Conservation (phyloP, 768 basidiomycete genomes). For the Pseudohyphozyma bogoriensis region DNA sequence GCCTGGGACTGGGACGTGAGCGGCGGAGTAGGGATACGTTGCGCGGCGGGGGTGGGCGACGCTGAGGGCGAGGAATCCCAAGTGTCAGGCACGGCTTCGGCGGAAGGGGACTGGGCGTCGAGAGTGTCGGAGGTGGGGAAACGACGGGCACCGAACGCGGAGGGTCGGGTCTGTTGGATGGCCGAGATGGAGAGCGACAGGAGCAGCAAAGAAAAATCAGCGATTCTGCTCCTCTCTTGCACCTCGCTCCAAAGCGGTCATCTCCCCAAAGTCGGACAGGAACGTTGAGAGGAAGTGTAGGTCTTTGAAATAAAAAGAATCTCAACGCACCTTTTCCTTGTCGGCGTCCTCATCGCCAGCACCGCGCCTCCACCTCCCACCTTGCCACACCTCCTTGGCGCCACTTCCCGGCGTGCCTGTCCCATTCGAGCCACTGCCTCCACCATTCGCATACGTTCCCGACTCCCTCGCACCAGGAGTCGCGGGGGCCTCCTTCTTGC, state of each 20-base stretch:
- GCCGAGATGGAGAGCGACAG: not conserved
- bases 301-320: too few relatives aligned
- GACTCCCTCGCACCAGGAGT: not conserved
- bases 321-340: slow-evolving; percentile 10
- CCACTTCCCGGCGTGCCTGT: too few relatives aligned
- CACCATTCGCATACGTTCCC: slow-evolving; percentile 1
- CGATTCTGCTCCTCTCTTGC: too few relatives aligned
- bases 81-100: slow-evolving; percentile 4
- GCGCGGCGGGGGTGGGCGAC: not conserved
- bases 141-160: slow-evolving; percentile 22
- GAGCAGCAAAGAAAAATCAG: not conserved
- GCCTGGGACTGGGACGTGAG: not conserved
- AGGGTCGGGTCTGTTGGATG: slow-evolving; percentile 15
- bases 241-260: too few relatives aligned
- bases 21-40: not conserved
- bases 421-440: not conserved
- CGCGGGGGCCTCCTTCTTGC: not conserved
- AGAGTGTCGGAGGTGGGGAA: slow-evolving; percentile 17
- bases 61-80: slow-evolving; percentile 9
- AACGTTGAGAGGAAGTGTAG: too few relatives aligned
- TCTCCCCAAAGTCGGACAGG: too few relatives aligned
- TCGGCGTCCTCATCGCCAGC: slow-evolving; percentile 14
- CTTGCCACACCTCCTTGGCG: slow-evolving; percentile 27
- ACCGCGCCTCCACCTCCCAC: slow-evolving; percentile 20
- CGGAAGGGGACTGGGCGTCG: not conserved